Conservation (phyloP, 257 asterid genomes). For the Fraxinus americana region DNA sequence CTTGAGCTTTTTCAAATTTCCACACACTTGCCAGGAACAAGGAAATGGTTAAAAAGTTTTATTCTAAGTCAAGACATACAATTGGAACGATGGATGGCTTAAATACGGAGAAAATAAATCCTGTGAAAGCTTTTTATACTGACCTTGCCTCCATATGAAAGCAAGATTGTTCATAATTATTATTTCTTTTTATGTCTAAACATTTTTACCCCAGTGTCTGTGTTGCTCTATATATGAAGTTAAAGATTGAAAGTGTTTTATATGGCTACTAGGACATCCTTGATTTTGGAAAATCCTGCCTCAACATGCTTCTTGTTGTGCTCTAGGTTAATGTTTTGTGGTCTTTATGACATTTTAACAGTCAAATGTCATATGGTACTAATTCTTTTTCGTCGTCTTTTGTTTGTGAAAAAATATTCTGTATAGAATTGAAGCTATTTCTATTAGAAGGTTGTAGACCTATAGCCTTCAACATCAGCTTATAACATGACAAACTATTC, state of each 20-base stretch:
- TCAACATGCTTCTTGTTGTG: constrained; percentile 10
- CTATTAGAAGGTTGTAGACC: background rate
- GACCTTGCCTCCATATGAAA: background rate
- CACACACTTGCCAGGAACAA: constrained; percentile 1
- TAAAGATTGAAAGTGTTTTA: constrained; percentile 12
- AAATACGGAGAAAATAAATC: background rate
- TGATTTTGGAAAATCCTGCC: constrained; percentile 17
- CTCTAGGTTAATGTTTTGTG: constrained; percentile 20
- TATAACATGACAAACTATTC: background rate
- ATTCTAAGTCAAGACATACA: constrained; percentile 1
- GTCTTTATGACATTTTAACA: background rate
- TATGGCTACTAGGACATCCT: constrained; percentile 1
- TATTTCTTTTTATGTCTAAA: background rate
- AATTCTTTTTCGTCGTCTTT: background rate
- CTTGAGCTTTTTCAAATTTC: constrained; percentile 1
- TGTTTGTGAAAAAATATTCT: background rate
- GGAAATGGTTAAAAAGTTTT: constrained; percentile 11
- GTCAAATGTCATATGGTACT: constrained; percentile 9
- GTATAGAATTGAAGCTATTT: background rate
- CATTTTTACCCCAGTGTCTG: background rate
- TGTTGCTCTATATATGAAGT: constrained; percentile 10
- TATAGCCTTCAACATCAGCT: constrained; percentile 1
- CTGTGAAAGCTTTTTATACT: background rate
- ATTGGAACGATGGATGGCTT: constrained; percentile 6
- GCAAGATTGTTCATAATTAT: background rate